Percentiles rank a stretch among this genome's conserved stretches.
Evolutionary conservation across 805 yeast species (phyloP).

Genomic region (Schizosaccharomyces osmophilus): DNA sequence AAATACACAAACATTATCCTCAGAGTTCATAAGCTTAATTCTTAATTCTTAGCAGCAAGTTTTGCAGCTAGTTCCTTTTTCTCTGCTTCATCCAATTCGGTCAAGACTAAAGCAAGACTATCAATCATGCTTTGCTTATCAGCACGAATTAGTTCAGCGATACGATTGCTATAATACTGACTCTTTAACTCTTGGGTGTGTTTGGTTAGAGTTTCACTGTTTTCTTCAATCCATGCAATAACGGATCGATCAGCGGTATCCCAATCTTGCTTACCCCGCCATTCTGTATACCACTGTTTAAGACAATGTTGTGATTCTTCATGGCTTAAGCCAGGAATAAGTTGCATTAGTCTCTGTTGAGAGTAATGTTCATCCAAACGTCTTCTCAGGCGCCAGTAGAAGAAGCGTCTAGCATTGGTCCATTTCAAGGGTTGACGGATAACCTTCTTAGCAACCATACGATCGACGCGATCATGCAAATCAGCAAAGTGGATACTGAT

Average conservation of each 20-base stretch:
- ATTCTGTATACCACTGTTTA: background rate
- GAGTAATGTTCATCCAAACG: conserved; percentile 81
- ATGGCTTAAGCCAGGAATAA: conserved; percentile 13
- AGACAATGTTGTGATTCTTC: background rate
- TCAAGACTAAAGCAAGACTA: background rate
- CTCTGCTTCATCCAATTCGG: background rate
- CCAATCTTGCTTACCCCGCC: background rate
- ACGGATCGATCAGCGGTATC: background rate
- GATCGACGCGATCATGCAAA: conserved; percentile 87
- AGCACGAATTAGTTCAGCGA: background rate
- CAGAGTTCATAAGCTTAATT: background rate
- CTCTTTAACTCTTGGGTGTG: background rate
- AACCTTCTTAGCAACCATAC: conserved; percentile 88
- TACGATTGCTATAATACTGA: background rate
- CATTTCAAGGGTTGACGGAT: conserved; percentile 69
- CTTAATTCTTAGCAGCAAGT: background rate
- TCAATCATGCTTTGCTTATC: background rate
- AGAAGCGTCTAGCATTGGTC: conserved; percentile 74
- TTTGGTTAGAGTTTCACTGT: background rate
- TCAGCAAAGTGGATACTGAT: conserved; percentile 91
- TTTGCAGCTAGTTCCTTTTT: background rate
- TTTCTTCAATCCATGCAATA: background rate
- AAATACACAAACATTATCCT: background rate
- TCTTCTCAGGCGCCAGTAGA: conserved; percentile 97
- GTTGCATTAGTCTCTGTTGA: conserved; percentile 45